Conservation (phyloP, 768 basidiomycete species). For the Russula ochroleuca region DNA sequence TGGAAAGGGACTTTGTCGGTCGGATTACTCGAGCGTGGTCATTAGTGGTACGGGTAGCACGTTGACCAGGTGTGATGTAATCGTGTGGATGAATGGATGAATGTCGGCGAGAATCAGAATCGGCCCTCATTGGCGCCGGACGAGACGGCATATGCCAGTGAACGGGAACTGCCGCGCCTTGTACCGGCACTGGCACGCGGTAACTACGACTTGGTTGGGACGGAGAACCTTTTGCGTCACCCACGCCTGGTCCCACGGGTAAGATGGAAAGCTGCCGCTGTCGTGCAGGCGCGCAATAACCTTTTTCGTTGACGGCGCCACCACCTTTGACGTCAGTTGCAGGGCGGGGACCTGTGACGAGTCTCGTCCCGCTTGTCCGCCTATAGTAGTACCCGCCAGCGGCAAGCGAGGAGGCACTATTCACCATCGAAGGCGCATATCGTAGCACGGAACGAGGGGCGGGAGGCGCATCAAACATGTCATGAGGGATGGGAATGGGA, state of each 20-base stretch:
- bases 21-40: background rate
- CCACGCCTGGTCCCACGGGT: no score
- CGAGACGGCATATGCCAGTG: background rate
- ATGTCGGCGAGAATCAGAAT: background rate
- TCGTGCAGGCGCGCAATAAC: conserved; percentile 56
- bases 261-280: conserved; percentile 67
- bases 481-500: conserved; percentile 62
- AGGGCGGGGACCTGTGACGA: conserved; percentile 53
- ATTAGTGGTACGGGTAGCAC: background rate
- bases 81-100: conserved; percentile 1
- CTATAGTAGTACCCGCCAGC: conserved; percentile 52
- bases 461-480: conserved; percentile 52
- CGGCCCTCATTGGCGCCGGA: background rate
- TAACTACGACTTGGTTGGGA: background rate
- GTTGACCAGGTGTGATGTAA: background rate
- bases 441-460: conserved; percentile 42
- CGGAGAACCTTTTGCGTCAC: conserved; percentile 38
- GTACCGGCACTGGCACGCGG: background rate
- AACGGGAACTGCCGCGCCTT: background rate
- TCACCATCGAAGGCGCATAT: conserved; percentile 45
- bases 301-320: conserved; percentile 63
- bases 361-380: conserved; percentile 56
- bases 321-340: conserved; percentile 49
- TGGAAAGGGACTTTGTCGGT: background rate
- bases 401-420: conserved; percentile 40